These are phyloP conservation scores for Asterochloris erici DNA, from an alignment of 139 green algal species.

Conservation along the genomic window DNA sequence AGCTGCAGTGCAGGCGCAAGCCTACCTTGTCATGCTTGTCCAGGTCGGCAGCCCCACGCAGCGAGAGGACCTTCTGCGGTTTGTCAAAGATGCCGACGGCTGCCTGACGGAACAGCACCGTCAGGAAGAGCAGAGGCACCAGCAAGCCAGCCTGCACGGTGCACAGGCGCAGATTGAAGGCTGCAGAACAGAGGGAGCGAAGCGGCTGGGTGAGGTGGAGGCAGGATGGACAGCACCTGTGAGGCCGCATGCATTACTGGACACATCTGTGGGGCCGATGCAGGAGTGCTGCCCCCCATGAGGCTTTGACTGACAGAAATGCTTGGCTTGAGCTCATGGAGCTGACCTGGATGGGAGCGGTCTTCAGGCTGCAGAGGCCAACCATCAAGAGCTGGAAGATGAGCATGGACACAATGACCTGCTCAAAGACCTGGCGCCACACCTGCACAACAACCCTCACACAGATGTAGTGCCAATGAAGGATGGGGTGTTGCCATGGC, in stretches of 20 bases:
- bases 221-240: too few relatives aligned
- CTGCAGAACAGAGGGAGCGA: too few relatives aligned
- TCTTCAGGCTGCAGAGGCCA: constrained; percentile 58
- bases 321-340: not conserved
- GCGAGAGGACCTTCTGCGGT: constrained; percentile 53
- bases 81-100: constrained; percentile 16
- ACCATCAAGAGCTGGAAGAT: constrained; percentile 70
- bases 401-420: constrained; percentile 55
- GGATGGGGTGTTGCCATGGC: not conserved
- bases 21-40: constrained; percentile 36
- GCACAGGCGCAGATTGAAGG: too few relatives aligned
- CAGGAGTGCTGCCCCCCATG: too few relatives aligned
- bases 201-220: too few relatives aligned
- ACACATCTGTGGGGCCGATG: too few relatives aligned
- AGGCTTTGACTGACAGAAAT: too few relatives aligned
- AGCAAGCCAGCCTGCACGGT: not conserved
- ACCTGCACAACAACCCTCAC: constrained; percentile 14
- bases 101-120: not conserved
- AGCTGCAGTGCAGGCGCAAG: not conserved
- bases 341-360: not conserved
- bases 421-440: constrained; percentile 51
- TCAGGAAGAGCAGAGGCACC: constrained; percentile 23
- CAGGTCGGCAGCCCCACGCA: constrained; percentile 55
- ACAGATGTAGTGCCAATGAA: not conserved
- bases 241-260: too few relatives aligned